Base-by-base conservation (phyloP, 495 filamentous ascomycete genomes). In the Pseudevernia furfuracea region DNA sequence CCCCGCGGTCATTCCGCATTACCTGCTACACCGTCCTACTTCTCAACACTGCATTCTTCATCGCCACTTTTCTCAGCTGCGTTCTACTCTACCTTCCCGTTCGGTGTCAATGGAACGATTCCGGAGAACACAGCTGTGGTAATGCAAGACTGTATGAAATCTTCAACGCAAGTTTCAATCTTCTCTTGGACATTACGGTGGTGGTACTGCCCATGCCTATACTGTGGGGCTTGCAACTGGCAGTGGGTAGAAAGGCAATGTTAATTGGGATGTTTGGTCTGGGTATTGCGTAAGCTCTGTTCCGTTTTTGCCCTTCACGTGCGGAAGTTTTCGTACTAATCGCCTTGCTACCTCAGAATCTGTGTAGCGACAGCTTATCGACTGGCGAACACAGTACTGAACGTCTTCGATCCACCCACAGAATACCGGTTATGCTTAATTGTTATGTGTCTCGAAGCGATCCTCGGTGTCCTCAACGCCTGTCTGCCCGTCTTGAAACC, bases 201-300 rank as follows among this genome's bases (percentile, higher is more conserved):
- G 70, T 77, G n/a, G 56, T 72, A 3, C 67, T 78, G 63, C 80
- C 76, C 12, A 72, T 82, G 70, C 80, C 74, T 28, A 68, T 77
- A 53, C 68, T 79, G 21, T 75, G 75, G 77, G 62, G 71, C 53
- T 67, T 74, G 68, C 74, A 74, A 66, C 68, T 76, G 68, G 72
- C 74, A 62, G 43, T 65, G 55, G 70, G 67, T 60, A 77, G 73
- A 60, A 76, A 75, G 44, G 28, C 71, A 7, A 65, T 49, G 12
- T 49, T 76, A 38, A 66, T 58, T 43, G 49, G 25, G 4, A 68
- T 68, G 28, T 70, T 70, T 59, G 62, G 62, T 4, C 41, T 70
- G 17, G 68, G 68, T 38, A 23, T 63, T 30, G 6, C 61, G 68
- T 70, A 55, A 38, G 66, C 46, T 28, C 28, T 44, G n/a, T 44